A percentile compares a stretch with the other conserved stretches of the same genome.
These are phyloP conservation scores for Setaria italica DNA, from an alignment of 202 grass and related monocot genomes.

Conservation along the genomic window DNA sequence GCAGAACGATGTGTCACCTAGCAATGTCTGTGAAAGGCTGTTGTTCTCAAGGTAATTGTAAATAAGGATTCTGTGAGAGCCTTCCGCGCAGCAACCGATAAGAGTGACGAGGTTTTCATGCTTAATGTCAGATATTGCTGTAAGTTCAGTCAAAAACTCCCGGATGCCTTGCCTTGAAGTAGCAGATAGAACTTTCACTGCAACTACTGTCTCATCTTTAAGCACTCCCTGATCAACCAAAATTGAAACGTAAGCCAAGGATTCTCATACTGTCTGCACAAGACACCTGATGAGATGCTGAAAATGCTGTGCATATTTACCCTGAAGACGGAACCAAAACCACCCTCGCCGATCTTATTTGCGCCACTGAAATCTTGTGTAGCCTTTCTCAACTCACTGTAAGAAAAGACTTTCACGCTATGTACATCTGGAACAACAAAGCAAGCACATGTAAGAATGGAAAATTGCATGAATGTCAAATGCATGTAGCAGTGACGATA, in stretches of 20 bases:
- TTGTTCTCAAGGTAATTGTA: constrained; percentile 94
- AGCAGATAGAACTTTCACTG: constrained; percentile 81
- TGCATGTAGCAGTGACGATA: background rate
- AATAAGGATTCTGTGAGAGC: constrained; percentile 71
- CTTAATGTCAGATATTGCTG: constrained; percentile 78
- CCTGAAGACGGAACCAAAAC: constrained; percentile 91
- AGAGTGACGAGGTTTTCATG: constrained; percentile 87
- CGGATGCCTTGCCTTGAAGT: constrained; percentile 83
- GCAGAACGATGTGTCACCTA: constrained; percentile 58
- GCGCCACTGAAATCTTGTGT: constrained; percentile 64
- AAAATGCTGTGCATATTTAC: constrained; percentile 48
- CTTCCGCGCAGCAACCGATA: constrained; percentile 84
- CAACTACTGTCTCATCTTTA: constrained; percentile 73
- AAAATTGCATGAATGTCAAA: background rate
- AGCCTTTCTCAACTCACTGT: constrained; percentile 80
- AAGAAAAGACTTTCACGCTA: constrained; percentile 70
- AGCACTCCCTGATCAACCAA: constrained; percentile 66
- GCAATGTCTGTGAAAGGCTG: constrained; percentile 86
- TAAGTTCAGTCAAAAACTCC: constrained; percentile 87
- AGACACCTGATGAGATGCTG: background rate
- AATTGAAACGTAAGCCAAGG: constrained; percentile 20
- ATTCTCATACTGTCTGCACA: constrained; percentile 1
- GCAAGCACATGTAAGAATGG: constrained; percentile 30
- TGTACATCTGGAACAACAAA: constrained; percentile 56
- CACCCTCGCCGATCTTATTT: constrained; percentile 97